Base-by-base conservation (phyloP, 2,329 filamentous ascomycete genomes). In the Colletotrichum salicis region DNA sequence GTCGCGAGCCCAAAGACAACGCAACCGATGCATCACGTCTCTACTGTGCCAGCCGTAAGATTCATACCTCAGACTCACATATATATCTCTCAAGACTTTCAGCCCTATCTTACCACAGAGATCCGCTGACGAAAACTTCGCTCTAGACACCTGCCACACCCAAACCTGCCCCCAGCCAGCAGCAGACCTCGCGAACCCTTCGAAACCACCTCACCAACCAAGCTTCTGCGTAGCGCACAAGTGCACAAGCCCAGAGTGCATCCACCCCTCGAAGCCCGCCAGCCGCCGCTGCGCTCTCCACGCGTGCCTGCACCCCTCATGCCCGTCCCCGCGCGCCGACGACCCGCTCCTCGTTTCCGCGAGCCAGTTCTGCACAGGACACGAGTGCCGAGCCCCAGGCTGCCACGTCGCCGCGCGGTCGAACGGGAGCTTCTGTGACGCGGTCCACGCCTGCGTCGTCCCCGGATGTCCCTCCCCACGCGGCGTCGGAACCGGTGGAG, bases 201-300 rank as follows among this genome's bases (percentile, higher is more conserved):
- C 74, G 13, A 22, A 27, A 10, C 35, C 70, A 10, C 64, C 41
- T 11, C 41, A 48, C 19, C 41, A 22, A 48, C 19, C 41, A 3
- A n/a, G 31, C 0, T 74, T 63, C 55, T 73, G 71, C 61, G 41
- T 73, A 27, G 29, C 68, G 24, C 73, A 74, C 69, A 54, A 60
- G 37, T 74, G 73, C 37, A 37, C 7, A 29, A 27, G 63, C 1
- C 48, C 64, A 1, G 35, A 22, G 35, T 74, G 73, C 61, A 15
- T 22, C 4, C 66, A 73, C 52, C 63, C 65, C 31, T 48, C 66
- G 1, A 67, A 70, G 19, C 66, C 63, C 8, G 51, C 41, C n/a
- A 33, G 56, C 52, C 22, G n/a, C 8, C 69, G 62, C 60, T 75
- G 74, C 71, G 65, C 64, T 5, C n/a, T 71, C 0, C 74, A 75